phyloP scores from a whole-genome alignment of 1,284 basidiomycete genomes.

The Somion occarium region DNA sequence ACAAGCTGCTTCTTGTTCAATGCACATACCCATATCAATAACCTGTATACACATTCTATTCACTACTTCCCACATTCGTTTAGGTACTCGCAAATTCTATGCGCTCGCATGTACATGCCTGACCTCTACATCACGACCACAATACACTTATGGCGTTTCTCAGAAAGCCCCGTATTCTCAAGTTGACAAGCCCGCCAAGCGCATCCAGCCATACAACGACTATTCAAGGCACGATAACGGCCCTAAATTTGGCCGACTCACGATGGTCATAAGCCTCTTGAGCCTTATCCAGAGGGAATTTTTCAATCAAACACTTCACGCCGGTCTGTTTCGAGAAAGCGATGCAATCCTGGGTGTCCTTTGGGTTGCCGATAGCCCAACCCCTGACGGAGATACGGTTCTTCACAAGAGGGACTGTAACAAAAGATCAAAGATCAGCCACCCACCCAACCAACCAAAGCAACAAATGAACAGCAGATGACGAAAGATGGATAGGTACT shows the following conservation, averaged over 20 bases:
- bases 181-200: too few relatives aligned
- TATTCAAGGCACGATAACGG: slow-evolving; percentile 5
- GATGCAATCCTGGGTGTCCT: slow-evolving; percentile 5
- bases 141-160: too few relatives aligned
- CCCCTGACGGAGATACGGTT: slow-evolving; percentile 7
- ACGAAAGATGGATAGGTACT: neutral
- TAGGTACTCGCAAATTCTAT: too few relatives aligned
- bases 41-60: too few relatives aligned
- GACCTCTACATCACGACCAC: too few relatives aligned
- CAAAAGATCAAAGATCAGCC: neutral
- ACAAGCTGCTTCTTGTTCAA: too few relatives aligned
- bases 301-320: slow-evolving; percentile 9
- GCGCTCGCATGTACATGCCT: too few relatives aligned
- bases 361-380: slow-evolving; percentile 5
- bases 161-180: too few relatives aligned
- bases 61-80: too few relatives aligned
- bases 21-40: too few relatives aligned
- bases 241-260: slow-evolving; percentile 7
- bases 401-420: slow-evolving; percentile 5
- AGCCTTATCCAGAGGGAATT: slow-evolving; percentile 10
- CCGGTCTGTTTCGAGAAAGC: slow-evolving; percentile 6
- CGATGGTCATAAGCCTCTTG: slow-evolving; percentile 11
- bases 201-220: too few relatives aligned
- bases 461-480: neutral
- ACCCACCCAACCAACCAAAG: neutral